Evolutionary conservation across 148 eudicot species (phyloP), one percentile per base, ranked within the genome.

Genomic region (Rhododendron williamsianum): DNA sequence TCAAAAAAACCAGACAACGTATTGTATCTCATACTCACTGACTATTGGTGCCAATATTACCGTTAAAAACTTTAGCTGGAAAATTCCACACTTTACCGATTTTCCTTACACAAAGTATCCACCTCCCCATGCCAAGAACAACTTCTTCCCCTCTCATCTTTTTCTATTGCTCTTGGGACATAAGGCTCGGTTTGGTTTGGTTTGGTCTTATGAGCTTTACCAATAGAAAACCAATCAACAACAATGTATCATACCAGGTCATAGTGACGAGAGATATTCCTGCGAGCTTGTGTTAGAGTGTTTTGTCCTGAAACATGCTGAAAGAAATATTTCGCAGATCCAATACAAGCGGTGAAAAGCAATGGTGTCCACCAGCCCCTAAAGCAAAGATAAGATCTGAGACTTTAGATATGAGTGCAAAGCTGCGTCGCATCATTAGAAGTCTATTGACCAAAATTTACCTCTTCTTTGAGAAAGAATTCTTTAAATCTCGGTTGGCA

Each of bases 291-390:
- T 16, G 94, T 93, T 9, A 95, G 90, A 67, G 95, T 92, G 80
- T 97, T 97, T 82, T 91, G 89, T 86, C 94, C 88, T 49, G 94
- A 92, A 45, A 95, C 91, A 87, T 97, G 99, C n/a, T 89, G 85
- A 84, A 86, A 92, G 88, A 97, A 97, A 83, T 97, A 95, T 87
- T 91, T 95, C 56, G 98, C 98, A 78, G 98, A 95, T 38, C 96
- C 93, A 86, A 97, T 56, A 49, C 95, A 96, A 35, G 99, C 91
- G 35, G 98, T 94, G 60, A 92, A 81, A 83, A 95, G 91, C 92
- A 94, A 83, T 33, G 99, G 99, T 71, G 98, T 94, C 99, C 99
- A 95, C 99, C 99, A 96, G 54, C 99, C 99, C 93, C 97, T 96
- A 86, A n/a, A 83, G 25, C 27, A 78, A 85, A 78, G 4, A 85